A percentile compares a stretch with the other conserved stretches of the same genome.
phyloP scores from a whole-genome alignment of 179 eudicot species.

The Corrigiola litoralis region DNA sequence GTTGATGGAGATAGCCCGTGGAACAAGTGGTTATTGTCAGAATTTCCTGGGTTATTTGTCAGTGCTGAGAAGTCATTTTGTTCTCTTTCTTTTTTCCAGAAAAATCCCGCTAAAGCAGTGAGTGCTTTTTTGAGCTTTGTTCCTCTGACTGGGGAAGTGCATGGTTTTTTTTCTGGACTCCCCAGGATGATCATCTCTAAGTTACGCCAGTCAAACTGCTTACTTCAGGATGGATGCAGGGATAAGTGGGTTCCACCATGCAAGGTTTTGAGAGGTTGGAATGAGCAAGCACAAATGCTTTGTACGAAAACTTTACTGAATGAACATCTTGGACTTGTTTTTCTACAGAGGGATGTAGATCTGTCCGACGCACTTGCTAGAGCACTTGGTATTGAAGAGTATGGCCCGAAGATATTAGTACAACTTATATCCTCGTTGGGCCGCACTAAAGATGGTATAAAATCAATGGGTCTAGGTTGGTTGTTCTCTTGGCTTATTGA shows the following conservation, averaged over 20 bases:
- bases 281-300: conserved; percentile 55
- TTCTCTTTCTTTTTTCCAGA: conserved; percentile 62
- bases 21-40: conserved; percentile 95
- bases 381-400: conserved; percentile 77
- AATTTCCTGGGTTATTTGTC: conserved; percentile 82
- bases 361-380: conserved; percentile 75
- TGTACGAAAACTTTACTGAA: conserved; percentile 58
- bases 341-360: conserved; percentile 56
- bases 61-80: conserved; percentile 69
- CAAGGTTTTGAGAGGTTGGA: conserved; percentile 81
- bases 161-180: conserved; percentile 88
- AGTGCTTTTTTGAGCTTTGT: conserved; percentile 83
- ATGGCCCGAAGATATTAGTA: conserved; percentile 72
- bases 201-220: conserved; percentile 76
- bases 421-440: conserved; percentile 61
- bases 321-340: conserved; percentile 78
- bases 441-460: conserved; percentile 45
- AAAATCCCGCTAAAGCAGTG: conserved; percentile 71
- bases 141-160: conserved; percentile 92
- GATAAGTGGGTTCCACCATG: conserved; percentile 91
- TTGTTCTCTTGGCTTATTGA: conserved; percentile 65
- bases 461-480: conserved; percentile 70
- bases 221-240: conserved; percentile 72
- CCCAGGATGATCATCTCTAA: conserved; percentile 83
- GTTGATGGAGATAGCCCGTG: conserved; percentile 97